Conservation (phyloP, 1,284 basidiomycete species). For the Caloboletus firmus region DNA sequence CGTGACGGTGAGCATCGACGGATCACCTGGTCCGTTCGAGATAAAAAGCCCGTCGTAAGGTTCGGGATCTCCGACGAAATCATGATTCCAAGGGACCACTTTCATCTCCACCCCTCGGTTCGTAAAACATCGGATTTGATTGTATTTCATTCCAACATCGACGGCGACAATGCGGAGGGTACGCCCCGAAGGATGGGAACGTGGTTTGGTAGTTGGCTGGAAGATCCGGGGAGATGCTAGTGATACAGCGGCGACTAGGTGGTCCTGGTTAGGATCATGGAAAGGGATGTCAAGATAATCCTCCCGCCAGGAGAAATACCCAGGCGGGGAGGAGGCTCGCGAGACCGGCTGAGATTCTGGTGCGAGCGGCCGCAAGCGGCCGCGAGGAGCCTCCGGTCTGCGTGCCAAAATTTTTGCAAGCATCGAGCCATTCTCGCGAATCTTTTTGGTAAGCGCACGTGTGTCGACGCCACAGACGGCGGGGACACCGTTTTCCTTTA, state of each 20-base stretch:
- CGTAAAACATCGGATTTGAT: slow-evolving; percentile 97
- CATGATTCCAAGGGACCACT: slow-evolving; percentile 97
- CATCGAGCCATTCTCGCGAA: slow-evolving; percentile 93
- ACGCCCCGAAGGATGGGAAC: slow-evolving; percentile 78
- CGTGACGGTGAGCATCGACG: slow-evolving; percentile 79
- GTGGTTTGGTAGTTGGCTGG: slow-evolving; percentile 56
- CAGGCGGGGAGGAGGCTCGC: slow-evolving; percentile 54
- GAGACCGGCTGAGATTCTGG: slow-evolving; percentile 46
- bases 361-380: slow-evolving; percentile 34
- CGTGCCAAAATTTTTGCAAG: slow-evolving; percentile 80
- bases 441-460: slow-evolving; percentile 93
- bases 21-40: slow-evolving; percentile 98
- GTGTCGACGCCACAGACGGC: slow-evolving; percentile 98
- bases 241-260: slow-evolving; percentile 92
- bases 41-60: slow-evolving; percentile 95
- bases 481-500: slow-evolving; percentile 93
- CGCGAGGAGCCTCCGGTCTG: slow-evolving; percentile 44
- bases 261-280: slow-evolving; percentile 85
- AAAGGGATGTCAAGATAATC: slow-evolving; percentile 84
- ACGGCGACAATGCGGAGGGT: slow-evolving; percentile 85
- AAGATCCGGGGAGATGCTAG: slow-evolving; percentile 70
- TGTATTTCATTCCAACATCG: slow-evolving; percentile 99
- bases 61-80: slow-evolving; percentile 77
- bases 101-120: slow-evolving; percentile 94
- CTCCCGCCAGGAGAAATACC: slow-evolving; percentile 67